A percentile compares a stretch with the other conserved stretches of the same genome.
phyloP scores from a whole-genome alignment of 352 stramenopile species.

The Phytophthora cactorum region DNA sequence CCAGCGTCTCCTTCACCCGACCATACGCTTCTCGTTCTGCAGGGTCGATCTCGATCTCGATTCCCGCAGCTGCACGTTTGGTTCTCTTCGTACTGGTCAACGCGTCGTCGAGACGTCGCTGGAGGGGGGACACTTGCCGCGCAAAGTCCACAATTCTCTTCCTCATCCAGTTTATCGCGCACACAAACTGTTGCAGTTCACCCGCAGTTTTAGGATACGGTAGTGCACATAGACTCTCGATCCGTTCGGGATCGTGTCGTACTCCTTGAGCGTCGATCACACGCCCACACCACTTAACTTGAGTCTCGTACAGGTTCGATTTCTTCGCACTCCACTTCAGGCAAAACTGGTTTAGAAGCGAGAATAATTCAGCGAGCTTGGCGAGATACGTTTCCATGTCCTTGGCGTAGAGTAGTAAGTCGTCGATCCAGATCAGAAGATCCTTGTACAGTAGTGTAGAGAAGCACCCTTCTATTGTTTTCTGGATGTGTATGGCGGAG shows the following conservation, averaged over 20 bases:
- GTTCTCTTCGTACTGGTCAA: too few species aligned
- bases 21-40: too few species aligned
- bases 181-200: not conserved
- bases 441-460: conserved; percentile 14
- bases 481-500: conserved; percentile 10
- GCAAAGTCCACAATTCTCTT: not conserved
- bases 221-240: not conserved
- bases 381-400: conserved; percentile 28
- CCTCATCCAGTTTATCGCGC: not conserved
- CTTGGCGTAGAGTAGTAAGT: conserved; percentile 32
- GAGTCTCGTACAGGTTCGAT: not conserved
- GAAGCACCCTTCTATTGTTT: conserved; percentile 19
- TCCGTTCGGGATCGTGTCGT: not conserved
- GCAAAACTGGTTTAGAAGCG: conserved; percentile 21
- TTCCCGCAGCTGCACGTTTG: too few species aligned
- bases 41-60: too few species aligned
- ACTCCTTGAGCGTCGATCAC: not conserved
- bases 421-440: conserved; percentile 13
- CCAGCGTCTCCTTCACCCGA: not conserved
- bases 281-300: not conserved
- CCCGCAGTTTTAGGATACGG: not conserved
- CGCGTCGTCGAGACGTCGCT: too few species aligned
- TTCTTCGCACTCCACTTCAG: not conserved
- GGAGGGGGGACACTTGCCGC: not conserved
- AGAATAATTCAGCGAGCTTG: conserved; percentile 28